Evolutionary conservation across 2,329 filamentous ascomycete genomes (phyloP), one percentile per base, ranked within the genome.

Genomic region (Diaporthe destruens): DNA sequence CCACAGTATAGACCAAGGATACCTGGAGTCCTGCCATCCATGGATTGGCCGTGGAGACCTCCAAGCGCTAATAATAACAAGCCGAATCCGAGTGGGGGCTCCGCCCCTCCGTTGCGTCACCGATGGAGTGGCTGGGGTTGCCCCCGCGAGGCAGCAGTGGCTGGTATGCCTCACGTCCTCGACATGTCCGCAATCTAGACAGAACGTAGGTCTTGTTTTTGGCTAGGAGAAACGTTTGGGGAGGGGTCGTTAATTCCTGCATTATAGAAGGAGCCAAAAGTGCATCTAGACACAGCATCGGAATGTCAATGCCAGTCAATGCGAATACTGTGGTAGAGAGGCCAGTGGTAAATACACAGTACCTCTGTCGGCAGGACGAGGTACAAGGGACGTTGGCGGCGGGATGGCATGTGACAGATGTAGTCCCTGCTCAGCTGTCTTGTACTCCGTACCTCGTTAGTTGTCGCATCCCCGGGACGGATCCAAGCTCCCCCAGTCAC

Each of bases 61-160:
- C 29, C 44, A 18, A 25, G 29, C 29, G 25, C 42, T 20, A 61
- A 14, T 6, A 47, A 47, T 20, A 61, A 14, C 18, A 47, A 47
- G 18, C 44, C 44, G 44, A 39, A 53, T 44, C 32, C 61, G 47
- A 53, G 47, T 53, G 61, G 61, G 61, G 47, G 47, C 61, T 66
- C 47, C 61, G 61, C 61, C 61, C 47, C 61, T 53, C 47, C n/a
- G 61, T 66, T 66, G 61, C 61, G 61, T 66, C 61, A 66, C 61
- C 47, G 61, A 53, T 53, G 53, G 47, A 39, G 61, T 65, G 61
- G 61, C 61, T 66, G 61, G 61, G 61, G 61, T 53, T 51, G 61
- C 44, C 61, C 61, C 61, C 61, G 34, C 51, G 61, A 51, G 32
- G 20, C 61, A 53, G 47, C 47, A 53, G 29, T 20, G 44, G 29